Evolutionary conservation across 768 basidiomycete genomes (phyloP).

Genomic region (Lyophyllum semitale): DNA sequence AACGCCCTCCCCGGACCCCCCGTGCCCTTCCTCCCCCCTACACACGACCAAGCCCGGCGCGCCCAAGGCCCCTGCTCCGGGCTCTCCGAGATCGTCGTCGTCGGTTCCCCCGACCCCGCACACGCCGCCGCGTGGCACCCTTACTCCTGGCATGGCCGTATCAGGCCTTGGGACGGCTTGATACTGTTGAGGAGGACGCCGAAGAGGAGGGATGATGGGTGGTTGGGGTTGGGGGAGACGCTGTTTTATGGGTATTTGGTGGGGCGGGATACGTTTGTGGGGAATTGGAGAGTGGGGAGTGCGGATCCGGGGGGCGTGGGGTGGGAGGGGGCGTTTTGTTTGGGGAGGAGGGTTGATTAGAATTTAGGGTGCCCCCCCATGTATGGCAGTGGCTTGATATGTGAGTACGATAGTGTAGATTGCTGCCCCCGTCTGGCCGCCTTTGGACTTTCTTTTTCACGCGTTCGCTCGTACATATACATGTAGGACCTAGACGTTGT

Average conservation of each 20-base stretch:
- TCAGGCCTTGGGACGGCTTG: conserved; percentile 11
- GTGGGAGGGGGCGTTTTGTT: conserved; percentile 66
- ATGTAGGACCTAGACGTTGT: too few species aligned
- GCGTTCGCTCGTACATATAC: too few species aligned
- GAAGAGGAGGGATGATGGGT: not conserved
- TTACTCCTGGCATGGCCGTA: conserved; percentile 5
- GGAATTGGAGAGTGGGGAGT: conserved; percentile 64
- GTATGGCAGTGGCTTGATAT: too few species aligned
- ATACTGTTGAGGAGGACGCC: conserved; percentile 2
- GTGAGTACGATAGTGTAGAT: too few species aligned
- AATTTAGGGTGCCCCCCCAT: too few species aligned
- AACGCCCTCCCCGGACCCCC: not conserved
- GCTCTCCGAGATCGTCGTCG: too few species aligned
- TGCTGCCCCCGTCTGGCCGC: too few species aligned
- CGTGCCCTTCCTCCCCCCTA: not conserved
- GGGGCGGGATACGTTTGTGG: conserved; percentile 65
- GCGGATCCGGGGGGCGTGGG: conserved; percentile 47
- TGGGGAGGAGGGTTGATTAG: conserved; percentile 46
- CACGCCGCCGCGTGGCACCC: conserved; percentile 8
- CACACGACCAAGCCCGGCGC: too few species aligned
- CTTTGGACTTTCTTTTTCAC: too few species aligned
- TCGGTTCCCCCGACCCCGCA: conserved; percentile 4
- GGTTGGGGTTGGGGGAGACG: conserved; percentile 28
- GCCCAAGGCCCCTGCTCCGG: too few species aligned
- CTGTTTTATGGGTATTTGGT: conserved; percentile 75